A percentile compares a stretch with the other conserved stretches of the same genome.
Conservation (phyloP, 2,329 filamentous ascomycete species). For the Diaporthe citriasiana region DNA sequence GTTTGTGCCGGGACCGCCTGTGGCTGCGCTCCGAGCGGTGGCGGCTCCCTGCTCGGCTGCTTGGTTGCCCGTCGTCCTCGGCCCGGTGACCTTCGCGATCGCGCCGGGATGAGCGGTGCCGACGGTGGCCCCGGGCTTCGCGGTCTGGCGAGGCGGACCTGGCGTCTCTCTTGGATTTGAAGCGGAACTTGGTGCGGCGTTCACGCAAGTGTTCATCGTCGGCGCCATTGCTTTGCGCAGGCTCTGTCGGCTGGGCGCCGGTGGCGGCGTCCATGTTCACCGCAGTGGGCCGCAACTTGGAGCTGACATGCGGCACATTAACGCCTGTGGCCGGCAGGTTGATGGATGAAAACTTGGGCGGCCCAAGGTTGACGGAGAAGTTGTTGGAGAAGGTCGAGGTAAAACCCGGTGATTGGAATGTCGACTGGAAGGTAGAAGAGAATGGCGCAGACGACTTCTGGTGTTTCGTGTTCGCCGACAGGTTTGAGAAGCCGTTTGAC, state of each 20-base stretch:
- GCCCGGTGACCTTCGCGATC: conserved; percentile 36
- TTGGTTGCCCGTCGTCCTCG: conserved; percentile 41
- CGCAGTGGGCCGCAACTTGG: background rate
- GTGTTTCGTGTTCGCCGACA: background rate
- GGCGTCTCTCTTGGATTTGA: conserved; percentile 55
- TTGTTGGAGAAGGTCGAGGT: conserved; percentile 17
- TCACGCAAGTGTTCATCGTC: conserved; percentile 6
- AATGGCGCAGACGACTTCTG: background rate
- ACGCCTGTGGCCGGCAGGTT: conserved; percentile 14
- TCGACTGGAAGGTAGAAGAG: conserved; percentile 32
- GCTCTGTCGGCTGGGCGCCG: background rate
- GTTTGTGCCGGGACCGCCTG: conserved; percentile 46
- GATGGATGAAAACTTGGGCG: conserved; percentile 29
- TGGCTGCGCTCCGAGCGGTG: conserved; percentile 49
- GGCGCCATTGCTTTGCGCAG: background rate
- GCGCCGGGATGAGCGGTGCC: conserved; percentile 34
- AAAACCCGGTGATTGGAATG: conserved; percentile 25
- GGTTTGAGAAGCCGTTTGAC: conserved; percentile 26
- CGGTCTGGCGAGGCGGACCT: conserved; percentile 42
- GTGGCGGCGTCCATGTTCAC: conserved; percentile 24
- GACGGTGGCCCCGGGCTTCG: conserved; percentile 41
- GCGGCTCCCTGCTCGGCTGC: conserved; percentile 48
- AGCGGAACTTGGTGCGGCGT: conserved; percentile 55
- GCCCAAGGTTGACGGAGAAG: conserved; percentile 22
- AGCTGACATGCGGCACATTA: conserved; percentile 25